Evolutionary conservation across 2,329 filamentous ascomycete genomes (phyloP).

Genomic region (Herpotrichia juniperi): DNA sequence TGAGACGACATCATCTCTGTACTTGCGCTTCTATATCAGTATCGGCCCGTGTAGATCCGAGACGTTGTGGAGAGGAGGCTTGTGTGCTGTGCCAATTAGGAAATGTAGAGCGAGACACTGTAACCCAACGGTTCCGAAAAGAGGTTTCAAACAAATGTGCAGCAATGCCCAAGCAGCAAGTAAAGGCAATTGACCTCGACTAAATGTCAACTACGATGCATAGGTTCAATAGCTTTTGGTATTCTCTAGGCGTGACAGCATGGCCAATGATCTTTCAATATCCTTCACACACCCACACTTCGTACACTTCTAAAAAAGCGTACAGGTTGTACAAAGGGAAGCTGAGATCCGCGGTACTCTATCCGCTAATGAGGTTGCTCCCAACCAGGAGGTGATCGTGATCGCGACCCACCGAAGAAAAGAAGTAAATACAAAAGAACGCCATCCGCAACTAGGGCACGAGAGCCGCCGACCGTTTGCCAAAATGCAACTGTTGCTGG

Average conservation of each 20-base stretch:
- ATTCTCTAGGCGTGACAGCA: constrained; percentile 7
- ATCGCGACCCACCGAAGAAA: constrained; percentile 19
- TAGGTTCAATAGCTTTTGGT: constrained; percentile 13
- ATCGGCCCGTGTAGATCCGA: constrained; percentile 21
- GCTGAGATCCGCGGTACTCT: constrained; percentile 16
- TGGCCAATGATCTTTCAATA: constrained; percentile 1
- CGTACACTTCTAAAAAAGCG: constrained; percentile 40
- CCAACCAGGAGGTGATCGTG: constrained; percentile 21
- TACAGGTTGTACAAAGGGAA: constrained; percentile 28
- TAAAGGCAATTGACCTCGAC: neutral
- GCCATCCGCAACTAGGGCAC: constrained; percentile 34
- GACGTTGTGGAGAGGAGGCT: constrained; percentile 12
- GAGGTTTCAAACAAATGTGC: neutral
- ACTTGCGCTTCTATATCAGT: constrained; percentile 13
- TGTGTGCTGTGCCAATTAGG: constrained; percentile 14
- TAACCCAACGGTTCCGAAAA: constrained; percentile 20
- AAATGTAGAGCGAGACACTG: constrained; percentile 22
- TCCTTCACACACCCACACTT: constrained; percentile 1
- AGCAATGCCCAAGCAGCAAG: constrained; percentile 3
- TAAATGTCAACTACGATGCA: neutral
- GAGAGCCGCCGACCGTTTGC: constrained; percentile 31
- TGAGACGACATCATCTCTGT: constrained; percentile 15
- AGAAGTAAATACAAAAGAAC: constrained; percentile 27
- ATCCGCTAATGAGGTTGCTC: constrained; percentile 3
- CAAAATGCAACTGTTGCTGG: constrained; percentile 41